A percentile compares a stretch with the other conserved stretches of the same genome.
phyloP scores from a whole-genome alignment of 352 stramenopile genomes.

The Halophytophthora batemanensis region DNA sequence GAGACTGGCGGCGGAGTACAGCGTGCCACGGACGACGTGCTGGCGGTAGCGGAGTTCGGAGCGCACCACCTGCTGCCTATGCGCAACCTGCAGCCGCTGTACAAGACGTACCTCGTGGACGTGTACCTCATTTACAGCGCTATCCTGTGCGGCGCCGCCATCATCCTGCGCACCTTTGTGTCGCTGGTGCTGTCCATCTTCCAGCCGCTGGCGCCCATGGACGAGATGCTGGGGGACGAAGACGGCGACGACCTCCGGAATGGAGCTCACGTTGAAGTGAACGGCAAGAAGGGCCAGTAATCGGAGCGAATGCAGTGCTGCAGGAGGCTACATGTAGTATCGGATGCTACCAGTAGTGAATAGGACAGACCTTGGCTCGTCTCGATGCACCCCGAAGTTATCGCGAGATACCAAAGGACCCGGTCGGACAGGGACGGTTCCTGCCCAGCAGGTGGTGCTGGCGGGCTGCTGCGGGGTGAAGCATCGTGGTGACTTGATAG shows the following conservation, averaged over 20 bases:
- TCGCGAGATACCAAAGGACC: no score
- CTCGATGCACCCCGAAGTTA: no score
- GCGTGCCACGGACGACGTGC: conserved; percentile 53
- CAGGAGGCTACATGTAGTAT: not conserved
- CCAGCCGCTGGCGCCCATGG: conserved; percentile 30
- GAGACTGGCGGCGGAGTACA: conserved; percentile 49
- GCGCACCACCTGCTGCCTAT: conserved; percentile 45
- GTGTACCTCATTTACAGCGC: conserved; percentile 83
- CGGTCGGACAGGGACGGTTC: no score
- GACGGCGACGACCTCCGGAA: conserved; percentile 15
- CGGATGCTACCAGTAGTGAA: no score
- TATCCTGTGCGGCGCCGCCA: conserved; percentile 79
- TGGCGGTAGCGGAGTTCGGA: conserved; percentile 55
- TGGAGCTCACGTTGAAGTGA: conserved; percentile 9
- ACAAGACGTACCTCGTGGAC: conserved; percentile 85
- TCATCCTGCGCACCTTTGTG: conserved; percentile 79
- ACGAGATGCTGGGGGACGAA: conserved; percentile 19
- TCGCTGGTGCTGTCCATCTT: conserved; percentile 66
- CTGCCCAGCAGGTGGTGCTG: no score
- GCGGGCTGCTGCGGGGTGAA: no score
- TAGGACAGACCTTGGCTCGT: no score
- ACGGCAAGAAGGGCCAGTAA: conserved; percentile 23
- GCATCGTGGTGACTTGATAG: no score
- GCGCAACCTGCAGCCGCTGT: conserved; percentile 61
- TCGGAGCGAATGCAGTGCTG: conserved; percentile 1